These are phyloP conservation scores for Dryas integrifolia DNA, from an alignment of 331 rosid species.

Conservation along the genomic window DNA sequence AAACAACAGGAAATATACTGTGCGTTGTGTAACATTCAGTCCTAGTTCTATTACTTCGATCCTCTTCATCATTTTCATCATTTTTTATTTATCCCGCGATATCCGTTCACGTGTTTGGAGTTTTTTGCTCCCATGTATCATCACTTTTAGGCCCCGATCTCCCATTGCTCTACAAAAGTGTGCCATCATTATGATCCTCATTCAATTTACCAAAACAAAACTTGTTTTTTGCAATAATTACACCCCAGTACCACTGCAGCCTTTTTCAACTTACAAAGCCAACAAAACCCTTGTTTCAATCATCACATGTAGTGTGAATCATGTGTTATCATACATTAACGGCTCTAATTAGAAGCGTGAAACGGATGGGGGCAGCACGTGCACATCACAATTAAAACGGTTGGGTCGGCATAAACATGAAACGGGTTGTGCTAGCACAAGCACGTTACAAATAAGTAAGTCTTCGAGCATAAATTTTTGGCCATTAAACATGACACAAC, in stretches of 20 bases:
- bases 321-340: background rate
- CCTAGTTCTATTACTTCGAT: slow-evolving; percentile 12
- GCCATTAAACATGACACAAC: too few species aligned
- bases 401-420: too few species aligned
- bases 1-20: slow-evolving; percentile 5
- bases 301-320: background rate
- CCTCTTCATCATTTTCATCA: background rate
- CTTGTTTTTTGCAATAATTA: slow-evolving; percentile 30
- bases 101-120: slow-evolving; percentile 50
- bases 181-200: slow-evolving; percentile 19
- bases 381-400: too few species aligned
- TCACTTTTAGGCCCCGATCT: slow-evolving; percentile 14
- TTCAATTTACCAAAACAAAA: slow-evolving; percentile 28
- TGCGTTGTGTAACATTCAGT: background rate
- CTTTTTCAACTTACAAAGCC: slow-evolving; percentile 18
- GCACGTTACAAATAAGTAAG: too few species aligned
- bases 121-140: background rate
- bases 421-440: too few species aligned
- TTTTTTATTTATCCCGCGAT: slow-evolving; percentile 40
- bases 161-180: slow-evolving; percentile 16
- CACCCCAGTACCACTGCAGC: slow-evolving; percentile 40
- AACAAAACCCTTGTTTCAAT: background rate
- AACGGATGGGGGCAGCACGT: too few species aligned
- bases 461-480: too few species aligned
- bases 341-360: too few species aligned